phyloP scores from a whole-genome alignment of 2,329 filamentous ascomycete genomes.

The Colletotrichum sansevieriae region DNA sequence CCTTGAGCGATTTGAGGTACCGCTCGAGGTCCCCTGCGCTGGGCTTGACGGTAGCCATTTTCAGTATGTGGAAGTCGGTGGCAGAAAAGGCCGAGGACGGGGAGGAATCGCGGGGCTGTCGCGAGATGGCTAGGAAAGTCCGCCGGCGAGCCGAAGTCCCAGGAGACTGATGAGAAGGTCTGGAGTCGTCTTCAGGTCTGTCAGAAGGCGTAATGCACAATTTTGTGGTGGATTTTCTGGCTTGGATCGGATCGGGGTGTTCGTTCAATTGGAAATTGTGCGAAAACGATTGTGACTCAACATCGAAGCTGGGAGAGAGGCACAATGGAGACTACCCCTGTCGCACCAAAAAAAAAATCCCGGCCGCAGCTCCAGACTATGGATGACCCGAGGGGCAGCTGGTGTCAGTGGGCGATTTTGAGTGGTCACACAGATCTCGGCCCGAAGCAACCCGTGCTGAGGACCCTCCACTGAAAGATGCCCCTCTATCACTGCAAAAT shows the following conservation, averaged over 20 bases:
- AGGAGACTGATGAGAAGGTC: neutral
- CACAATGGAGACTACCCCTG: slow-evolving; percentile 28
- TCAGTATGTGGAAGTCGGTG: slow-evolving; percentile 27
- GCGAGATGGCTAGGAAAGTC: slow-evolving; percentile 7
- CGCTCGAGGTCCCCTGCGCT: slow-evolving; percentile 81
- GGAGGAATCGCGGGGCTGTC: slow-evolving; percentile 24
- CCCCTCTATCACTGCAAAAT: slow-evolving; percentile 41
- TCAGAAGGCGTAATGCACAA: slow-evolving; percentile 3
- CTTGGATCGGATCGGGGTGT: slow-evolving; percentile 10
- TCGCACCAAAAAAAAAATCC: slow-evolving; percentile 41
- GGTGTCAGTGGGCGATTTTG: slow-evolving; percentile 22
- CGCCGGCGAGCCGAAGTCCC: slow-evolving; percentile 9
- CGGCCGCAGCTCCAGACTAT: slow-evolving; percentile 4
- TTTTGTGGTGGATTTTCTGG: slow-evolving; percentile 17
- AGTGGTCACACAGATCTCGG: slow-evolving; percentile 26
- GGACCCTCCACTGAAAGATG: slow-evolving; percentile 18
- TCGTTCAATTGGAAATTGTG: slow-evolving; percentile 35
- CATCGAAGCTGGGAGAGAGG: slow-evolving; percentile 35
- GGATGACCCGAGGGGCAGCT: slow-evolving; percentile 3
- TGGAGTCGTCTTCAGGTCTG: neutral
- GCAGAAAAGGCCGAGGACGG: slow-evolving; percentile 6
- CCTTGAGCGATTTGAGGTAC: slow-evolving; percentile 84
- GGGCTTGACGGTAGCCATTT: slow-evolving; percentile 69
- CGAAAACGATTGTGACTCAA: slow-evolving; percentile 39
- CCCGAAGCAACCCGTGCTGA: slow-evolving; percentile 28